Percentiles rank a stretch among this genome's conserved stretches.
Conservation (phyloP, 495 filamentous ascomycete genomes). For the Aspergillus coremiiformis region DNA sequence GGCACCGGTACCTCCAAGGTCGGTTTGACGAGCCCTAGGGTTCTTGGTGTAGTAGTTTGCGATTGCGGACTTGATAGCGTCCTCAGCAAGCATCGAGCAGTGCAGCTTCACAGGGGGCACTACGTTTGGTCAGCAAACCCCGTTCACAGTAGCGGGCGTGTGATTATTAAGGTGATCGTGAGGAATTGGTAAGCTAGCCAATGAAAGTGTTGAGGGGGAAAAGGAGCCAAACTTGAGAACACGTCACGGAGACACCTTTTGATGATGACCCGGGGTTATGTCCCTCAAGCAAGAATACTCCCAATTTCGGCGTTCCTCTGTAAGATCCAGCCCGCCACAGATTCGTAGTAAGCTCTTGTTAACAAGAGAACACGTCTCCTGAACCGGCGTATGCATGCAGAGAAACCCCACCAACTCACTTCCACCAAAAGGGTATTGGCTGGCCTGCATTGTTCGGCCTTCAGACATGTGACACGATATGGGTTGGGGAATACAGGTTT, state of each 20-base stretch:
- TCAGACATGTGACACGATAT: neutral
- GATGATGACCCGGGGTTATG: neutral
- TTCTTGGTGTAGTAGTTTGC: conserved; percentile 95
- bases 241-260: neutral
- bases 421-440: neutral
- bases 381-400: neutral
- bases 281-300: neutral
- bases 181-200: neutral
- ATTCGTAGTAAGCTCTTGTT: neutral
- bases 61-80: conserved; percentile 99
- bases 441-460: neutral
- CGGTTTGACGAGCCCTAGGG: conserved; percentile 62
- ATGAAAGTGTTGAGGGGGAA: neutral
- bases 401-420: neutral
- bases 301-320: neutral
- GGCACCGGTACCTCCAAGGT: conserved; percentile 64
- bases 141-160: neutral
- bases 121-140: neutral
- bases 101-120: conserved; percentile 53
- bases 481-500: neutral
- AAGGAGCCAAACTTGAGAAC: neutral
- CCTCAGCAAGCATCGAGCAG: conserved; percentile 98
- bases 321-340: neutral
- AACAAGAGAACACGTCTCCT: neutral
- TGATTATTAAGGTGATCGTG: neutral